Evolutionary conservation across 2,329 filamentous ascomycete genomes (phyloP).

Genomic region (Colletotrichum echinochloae): DNA sequence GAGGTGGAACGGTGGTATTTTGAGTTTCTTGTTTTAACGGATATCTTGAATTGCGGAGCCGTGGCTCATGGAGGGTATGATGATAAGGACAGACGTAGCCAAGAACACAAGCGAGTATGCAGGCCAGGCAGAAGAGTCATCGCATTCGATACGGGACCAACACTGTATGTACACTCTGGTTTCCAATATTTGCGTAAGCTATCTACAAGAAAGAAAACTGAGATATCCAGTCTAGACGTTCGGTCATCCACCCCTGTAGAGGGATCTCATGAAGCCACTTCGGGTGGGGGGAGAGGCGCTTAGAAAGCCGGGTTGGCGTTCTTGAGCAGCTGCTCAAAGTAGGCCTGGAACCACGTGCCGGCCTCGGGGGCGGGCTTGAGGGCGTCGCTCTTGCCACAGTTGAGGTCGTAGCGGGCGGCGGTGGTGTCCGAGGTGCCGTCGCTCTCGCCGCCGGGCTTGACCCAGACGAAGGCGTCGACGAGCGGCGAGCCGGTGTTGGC

Average conservation of each 20-base stretch:
- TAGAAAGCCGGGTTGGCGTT: slow-evolving; percentile 67
- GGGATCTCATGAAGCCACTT: neutral
- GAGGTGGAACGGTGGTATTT: neutral
- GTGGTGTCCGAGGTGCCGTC: slow-evolving; percentile 62
- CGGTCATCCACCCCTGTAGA: neutral
- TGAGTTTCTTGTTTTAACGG: neutral
- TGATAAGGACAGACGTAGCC: neutral
- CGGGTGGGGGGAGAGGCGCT: neutral
- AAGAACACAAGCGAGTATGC: neutral
- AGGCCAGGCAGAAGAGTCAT: neutral
- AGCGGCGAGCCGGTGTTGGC: slow-evolving; percentile 70
- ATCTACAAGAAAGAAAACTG: slow-evolving; percentile 12
- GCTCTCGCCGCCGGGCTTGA: slow-evolving; percentile 75
- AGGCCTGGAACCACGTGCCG: slow-evolving; percentile 74
- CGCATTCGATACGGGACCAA: neutral
- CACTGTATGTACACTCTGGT: neutral
- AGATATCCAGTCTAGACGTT: neutral
- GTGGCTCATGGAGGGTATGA: neutral
- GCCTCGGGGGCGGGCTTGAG: slow-evolving; percentile 77
- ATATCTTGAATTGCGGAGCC: neutral
- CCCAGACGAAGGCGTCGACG: slow-evolving; percentile 76
- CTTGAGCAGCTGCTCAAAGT: slow-evolving; percentile 67
- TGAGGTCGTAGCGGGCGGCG: slow-evolving; percentile 63
- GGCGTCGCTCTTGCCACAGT: slow-evolving; percentile 67
- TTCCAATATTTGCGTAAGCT: neutral